A percentile compares a stretch with the other conserved stretches of the same genome.
Evolutionary conservation across 169 alveolate species (phyloP).

Genomic region (Sarcocystis neurona): DNA sequence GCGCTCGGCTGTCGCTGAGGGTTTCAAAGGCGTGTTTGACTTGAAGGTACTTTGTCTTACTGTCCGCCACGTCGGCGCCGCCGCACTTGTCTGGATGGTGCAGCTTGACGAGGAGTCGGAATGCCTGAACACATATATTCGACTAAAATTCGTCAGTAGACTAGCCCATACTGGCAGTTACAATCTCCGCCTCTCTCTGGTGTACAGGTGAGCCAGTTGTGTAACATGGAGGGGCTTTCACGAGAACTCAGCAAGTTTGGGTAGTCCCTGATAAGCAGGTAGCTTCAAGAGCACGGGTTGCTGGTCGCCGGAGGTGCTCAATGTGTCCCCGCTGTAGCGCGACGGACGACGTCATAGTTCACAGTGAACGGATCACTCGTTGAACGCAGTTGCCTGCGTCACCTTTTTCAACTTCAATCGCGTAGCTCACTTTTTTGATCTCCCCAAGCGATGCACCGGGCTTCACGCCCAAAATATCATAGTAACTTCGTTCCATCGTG

Average conservation of each 20-base stretch:
- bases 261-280: neutral
- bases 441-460: neutral
- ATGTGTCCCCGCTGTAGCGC: neutral
- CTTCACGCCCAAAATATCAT: constrained; percentile 2
- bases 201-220: neutral
- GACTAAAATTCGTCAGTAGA: neutral
- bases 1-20: constrained; percentile 24
- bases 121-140: neutral
- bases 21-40: constrained; percentile 9
- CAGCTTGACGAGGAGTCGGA: constrained; percentile 15
- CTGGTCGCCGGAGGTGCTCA: neutral
- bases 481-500: constrained; percentile 3
- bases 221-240: neutral
- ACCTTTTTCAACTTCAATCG: neutral
- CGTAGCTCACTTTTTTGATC: neutral
- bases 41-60: neutral
- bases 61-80: neutral
- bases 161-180: neutral
- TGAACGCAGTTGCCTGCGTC: neutral
- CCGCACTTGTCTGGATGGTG: constrained; percentile 22
- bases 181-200: neutral
- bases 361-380: neutral
- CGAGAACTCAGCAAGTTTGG: neutral
- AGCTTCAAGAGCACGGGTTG: neutral
- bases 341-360: neutral